Evolutionary conservation across 352 stramenopile genomes (phyloP).

Genomic region (Globisporangium mamillatum): DNA sequence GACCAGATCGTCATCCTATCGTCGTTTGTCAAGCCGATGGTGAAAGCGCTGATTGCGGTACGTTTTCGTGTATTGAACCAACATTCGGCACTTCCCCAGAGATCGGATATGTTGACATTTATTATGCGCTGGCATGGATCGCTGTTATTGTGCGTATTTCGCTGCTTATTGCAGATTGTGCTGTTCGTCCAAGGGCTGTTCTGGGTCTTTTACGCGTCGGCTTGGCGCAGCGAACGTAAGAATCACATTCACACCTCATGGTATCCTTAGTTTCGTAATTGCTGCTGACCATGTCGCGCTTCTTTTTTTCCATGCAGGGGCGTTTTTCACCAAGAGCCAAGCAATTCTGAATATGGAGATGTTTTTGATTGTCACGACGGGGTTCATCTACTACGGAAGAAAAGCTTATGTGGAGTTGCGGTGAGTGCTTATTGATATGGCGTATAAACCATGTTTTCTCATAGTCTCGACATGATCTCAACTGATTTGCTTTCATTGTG

Average conservation of each 20-base stretch:
- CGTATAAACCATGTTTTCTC: too few relatives aligned
- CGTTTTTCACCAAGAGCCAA: conserved; percentile 78
- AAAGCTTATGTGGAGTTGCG: conserved; percentile 80
- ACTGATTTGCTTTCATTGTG: background rate
- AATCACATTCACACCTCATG: background rate
- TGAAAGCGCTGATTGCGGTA: conserved; percentile 63
- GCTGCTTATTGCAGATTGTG: conserved; percentile 32
- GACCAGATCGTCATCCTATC: conserved; percentile 63
- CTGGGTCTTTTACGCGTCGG: conserved; percentile 78
- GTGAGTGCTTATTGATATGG: conserved; percentile 22
- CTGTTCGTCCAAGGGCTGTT: conserved; percentile 62
- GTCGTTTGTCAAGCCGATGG: conserved; percentile 65
- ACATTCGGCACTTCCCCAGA: background rate
- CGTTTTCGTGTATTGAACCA: conserved; percentile 5
- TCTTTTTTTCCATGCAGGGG: conserved; percentile 29
- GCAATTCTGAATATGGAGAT: conserved; percentile 82
- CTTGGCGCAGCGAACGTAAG: conserved; percentile 70
- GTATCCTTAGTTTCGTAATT: background rate
- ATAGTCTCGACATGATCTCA: background rate
- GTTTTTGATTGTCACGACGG: conserved; percentile 69
- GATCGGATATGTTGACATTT: background rate
- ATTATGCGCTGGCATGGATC: background rate
- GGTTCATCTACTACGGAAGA: conserved; percentile 75
- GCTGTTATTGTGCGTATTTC: background rate
- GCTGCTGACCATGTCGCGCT: background rate